A percentile compares a stretch with the other conserved stretches of the same genome.
Conservation (phyloP, 2,329 filamentous ascomycete genomes). For the Sclerotinia borealis region DNA sequence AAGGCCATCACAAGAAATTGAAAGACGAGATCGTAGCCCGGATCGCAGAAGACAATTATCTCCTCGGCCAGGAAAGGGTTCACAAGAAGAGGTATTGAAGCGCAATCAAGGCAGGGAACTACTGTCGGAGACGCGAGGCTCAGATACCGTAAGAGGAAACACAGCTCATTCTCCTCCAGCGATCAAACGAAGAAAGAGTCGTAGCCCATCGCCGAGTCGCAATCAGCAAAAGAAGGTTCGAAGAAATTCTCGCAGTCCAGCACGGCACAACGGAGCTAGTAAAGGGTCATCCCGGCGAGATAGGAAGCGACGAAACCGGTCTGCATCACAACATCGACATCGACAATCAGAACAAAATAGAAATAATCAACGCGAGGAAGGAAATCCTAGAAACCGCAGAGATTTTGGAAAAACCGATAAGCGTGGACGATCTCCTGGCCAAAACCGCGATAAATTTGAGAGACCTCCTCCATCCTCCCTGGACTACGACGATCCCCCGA, state of each 20-base stretch:
- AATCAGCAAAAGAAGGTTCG: constrained; percentile 32
- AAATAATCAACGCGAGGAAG: constrained; percentile 19
- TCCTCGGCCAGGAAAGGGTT: constrained; percentile 27
- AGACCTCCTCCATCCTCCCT: constrained; percentile 12
- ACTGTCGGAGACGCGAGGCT: constrained; percentile 31
- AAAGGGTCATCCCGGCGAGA: constrained; percentile 23
- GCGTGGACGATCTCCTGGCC: constrained; percentile 29
- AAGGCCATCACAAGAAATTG: constrained; percentile 24
- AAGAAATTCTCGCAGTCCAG: constrained; percentile 29
- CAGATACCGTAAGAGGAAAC: constrained; percentile 29
- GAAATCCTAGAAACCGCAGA: constrained; percentile 24
- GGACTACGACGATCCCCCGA: constrained; percentile 16
- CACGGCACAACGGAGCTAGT: constrained; percentile 22
- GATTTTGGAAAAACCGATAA: constrained; percentile 25
- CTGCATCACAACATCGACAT: constrained; percentile 27
- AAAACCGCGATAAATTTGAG: constrained; percentile 22
- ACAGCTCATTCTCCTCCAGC: constrained; percentile 30
- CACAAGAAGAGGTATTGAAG: constrained; percentile 31
- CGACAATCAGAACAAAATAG: constrained; percentile 25
- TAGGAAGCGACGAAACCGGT: constrained; percentile 25
- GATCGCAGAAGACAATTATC: constrained; percentile 30
- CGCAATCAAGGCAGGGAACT: constrained; percentile 33
- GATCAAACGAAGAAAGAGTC: constrained; percentile 32
- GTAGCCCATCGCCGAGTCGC: constrained; percentile 31
- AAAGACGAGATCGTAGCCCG: constrained; percentile 29